Percentiles rank a stretch among this genome's conserved stretches.
Conservation (phyloP, 2,329 filamentous ascomycete species). For the Neofusicoccum kwambonambiense region DNA sequence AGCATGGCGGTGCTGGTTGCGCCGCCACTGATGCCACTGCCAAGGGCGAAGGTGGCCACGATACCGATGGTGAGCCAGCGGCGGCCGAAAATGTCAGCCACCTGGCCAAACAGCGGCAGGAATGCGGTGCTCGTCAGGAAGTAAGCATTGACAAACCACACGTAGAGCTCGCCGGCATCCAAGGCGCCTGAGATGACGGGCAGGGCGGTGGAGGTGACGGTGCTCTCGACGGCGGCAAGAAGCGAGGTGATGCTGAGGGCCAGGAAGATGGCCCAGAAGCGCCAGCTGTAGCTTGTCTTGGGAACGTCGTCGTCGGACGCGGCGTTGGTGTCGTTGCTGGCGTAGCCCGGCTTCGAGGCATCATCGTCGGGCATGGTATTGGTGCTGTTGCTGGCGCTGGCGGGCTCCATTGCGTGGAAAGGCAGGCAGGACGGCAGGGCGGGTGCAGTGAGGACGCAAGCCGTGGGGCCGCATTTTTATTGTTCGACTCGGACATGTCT, state of each 20-base stretch:
- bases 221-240: slow-evolving; percentile 40
- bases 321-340: too few relatives aligned
- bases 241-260: slow-evolving; percentile 19
- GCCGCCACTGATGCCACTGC: slow-evolving; percentile 53
- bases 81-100: slow-evolving; percentile 55
- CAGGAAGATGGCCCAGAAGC: not conserved
- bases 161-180: slow-evolving; percentile 31
- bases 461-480: too few relatives aligned
- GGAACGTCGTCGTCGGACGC: too few relatives aligned
- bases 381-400: too few relatives aligned
- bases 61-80: slow-evolving; percentile 37
- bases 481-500: too few relatives aligned
- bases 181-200: slow-evolving; percentile 40
- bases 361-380: too few relatives aligned
- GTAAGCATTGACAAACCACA: slow-evolving; percentile 28
- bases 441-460: too few relatives aligned
- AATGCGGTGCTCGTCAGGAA: slow-evolving; percentile 35
- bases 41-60: slow-evolving; percentile 51
- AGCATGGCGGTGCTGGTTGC: slow-evolving; percentile 47
- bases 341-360: too few relatives aligned
- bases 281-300: not conserved
- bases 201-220: slow-evolving; percentile 43
- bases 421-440: too few relatives aligned
- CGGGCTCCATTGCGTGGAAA: too few relatives aligned
- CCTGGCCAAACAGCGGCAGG: slow-evolving; percentile 52